A percentile compares a stretch with the other conserved stretches of the same genome.
These are phyloP conservation scores for Pharnaceum exiguum DNA, from an alignment of 148 eudicot species.

Conservation along the genomic window DNA sequence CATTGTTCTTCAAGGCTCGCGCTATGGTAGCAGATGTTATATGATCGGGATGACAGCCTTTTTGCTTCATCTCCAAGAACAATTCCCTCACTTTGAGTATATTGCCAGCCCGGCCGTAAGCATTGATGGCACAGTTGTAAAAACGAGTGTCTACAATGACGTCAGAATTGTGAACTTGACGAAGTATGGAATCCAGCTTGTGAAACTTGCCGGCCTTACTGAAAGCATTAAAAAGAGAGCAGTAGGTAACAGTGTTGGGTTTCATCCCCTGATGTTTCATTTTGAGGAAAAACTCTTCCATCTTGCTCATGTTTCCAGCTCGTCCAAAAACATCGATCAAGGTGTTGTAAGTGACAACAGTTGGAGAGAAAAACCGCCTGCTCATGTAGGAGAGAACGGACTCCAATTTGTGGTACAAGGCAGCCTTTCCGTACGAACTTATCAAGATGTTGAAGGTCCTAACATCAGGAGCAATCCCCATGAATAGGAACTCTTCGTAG, in stretches of 20 bases:
- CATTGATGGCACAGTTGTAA: conserved; percentile 67
- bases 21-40: conserved; percentile 78
- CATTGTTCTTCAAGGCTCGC: conserved; percentile 58
- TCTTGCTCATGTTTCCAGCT: conserved; percentile 49
- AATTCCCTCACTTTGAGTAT: conserved; percentile 47
- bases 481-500: conserved; percentile 77
- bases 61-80: conserved; percentile 55
- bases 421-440: conserved; percentile 76
- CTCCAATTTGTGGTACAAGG: conserved; percentile 59
- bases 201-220: conserved; percentile 59
- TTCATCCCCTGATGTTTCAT: conserved; percentile 93
- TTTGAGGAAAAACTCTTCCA: conserved; percentile 67
- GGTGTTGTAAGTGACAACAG: conserved; percentile 69
- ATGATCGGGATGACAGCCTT: conserved; percentile 52
- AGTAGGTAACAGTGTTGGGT: conserved; percentile 76
- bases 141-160: conserved; percentile 73
- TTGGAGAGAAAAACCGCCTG: conserved; percentile 63
- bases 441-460: conserved; percentile 78
- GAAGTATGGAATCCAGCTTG: conserved; percentile 68
- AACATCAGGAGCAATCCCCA: conserved; percentile 75
- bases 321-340: conserved; percentile 59
- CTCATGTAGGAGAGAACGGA: conserved; percentile 65
- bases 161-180: conserved; percentile 77
- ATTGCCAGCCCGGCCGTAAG: conserved; percentile 71
- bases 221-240: conserved; percentile 66